A percentile compares a stretch with the other conserved stretches of the same genome.
These are phyloP conservation scores for Schwanniomyces polymorphus DNA, from an alignment of 805 yeast genomes.

Conservation along the genomic window DNA sequence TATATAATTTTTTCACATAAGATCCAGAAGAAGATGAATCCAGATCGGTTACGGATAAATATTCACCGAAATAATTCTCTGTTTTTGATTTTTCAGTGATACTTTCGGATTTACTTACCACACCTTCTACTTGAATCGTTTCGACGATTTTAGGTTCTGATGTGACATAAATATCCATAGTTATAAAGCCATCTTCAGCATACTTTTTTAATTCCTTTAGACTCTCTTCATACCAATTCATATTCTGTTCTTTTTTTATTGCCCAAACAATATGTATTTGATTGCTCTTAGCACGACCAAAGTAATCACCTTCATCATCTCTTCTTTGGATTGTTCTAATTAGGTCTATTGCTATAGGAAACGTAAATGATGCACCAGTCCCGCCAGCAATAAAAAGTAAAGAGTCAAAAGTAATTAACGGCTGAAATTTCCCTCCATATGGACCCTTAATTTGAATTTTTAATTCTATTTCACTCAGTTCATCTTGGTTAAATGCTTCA, in stretches of 20 bases:
- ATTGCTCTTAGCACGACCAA: constrained; percentile 29
- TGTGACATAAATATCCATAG: constrained; percentile 29
- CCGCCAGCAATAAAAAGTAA: constrained; percentile 42
- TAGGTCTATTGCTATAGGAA: constrained; percentile 46
- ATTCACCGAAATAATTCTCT: neutral
- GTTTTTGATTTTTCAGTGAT: neutral
- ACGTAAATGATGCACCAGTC: constrained; percentile 46
- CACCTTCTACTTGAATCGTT: neutral
- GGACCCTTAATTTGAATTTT: constrained; percentile 48
- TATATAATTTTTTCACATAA: constrained; percentile 3
- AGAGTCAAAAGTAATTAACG: constrained; percentile 41
- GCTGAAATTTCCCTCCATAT: constrained; percentile 43
- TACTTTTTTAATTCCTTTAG: constrained; percentile 28
- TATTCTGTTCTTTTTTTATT: constrained; percentile 20
- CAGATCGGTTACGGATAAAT: neutral
- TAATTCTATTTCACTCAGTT: constrained; percentile 13
- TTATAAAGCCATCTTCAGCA: constrained; percentile 18
- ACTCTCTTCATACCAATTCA: constrained; percentile 37
- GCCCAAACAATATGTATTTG: constrained; percentile 34
- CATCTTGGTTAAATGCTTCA: neutral
- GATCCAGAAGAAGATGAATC: neutral
- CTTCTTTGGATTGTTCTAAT: constrained; percentile 25
- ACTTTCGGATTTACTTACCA: neutral
- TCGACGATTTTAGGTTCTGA: neutral
- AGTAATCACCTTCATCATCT: constrained; percentile 26